A percentile compares a stretch with the other conserved stretches of the same genome.
Conservation (phyloP, 1,139 yeast genomes). For the Yamadazyma diospyri region DNA sequence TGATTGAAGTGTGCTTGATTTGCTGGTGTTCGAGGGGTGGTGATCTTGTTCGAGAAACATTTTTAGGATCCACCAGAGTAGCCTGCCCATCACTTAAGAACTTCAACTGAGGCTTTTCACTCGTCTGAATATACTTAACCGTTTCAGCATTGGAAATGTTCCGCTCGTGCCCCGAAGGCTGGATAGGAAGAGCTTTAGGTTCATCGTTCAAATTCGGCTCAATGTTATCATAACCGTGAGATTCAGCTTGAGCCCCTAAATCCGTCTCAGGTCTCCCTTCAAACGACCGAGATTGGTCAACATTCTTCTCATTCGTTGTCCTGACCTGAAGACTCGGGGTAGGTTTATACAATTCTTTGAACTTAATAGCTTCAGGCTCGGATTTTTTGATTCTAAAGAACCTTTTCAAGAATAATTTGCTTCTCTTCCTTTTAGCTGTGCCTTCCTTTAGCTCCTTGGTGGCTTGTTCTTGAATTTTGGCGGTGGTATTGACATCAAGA, state of each 20-base stretch:
- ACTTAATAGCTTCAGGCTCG: conserved; percentile 13
- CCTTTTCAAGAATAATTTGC: conserved; percentile 19
- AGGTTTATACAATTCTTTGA: conserved; percentile 17
- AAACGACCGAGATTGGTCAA: too few relatives aligned
- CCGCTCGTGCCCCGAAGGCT: conserved; percentile 1
- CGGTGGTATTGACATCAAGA: not conserved
- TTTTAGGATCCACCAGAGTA: not conserved
- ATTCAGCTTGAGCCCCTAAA: not conserved
- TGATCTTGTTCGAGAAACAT: too few relatives aligned
- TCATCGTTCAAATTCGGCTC: conserved; percentile 10
- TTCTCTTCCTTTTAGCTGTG: conserved; percentile 11
- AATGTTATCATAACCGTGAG: conserved; percentile 9
- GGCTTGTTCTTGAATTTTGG: too few relatives aligned
- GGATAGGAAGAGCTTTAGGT: too few relatives aligned
- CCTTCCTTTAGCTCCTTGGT: too few relatives aligned
- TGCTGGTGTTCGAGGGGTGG: conserved; percentile 1
- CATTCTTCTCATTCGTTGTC: too few relatives aligned
- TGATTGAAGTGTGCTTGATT: not conserved
- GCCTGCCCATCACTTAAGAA: conserved; percentile 1
- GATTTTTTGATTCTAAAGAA: conserved; percentile 15
- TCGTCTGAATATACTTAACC: conserved; percentile 4
- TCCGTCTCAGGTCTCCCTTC: not conserved
- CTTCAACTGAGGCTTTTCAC: conserved; percentile 1
- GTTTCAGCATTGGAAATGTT: conserved; percentile 4
- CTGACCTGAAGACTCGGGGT: conserved; percentile 15